Percentiles rank a stretch among this genome's conserved stretches.
Evolutionary conservation across 371 early-diverging fungal genomes (phyloP).

Genomic region (Rhizopus sp.): DNA sequence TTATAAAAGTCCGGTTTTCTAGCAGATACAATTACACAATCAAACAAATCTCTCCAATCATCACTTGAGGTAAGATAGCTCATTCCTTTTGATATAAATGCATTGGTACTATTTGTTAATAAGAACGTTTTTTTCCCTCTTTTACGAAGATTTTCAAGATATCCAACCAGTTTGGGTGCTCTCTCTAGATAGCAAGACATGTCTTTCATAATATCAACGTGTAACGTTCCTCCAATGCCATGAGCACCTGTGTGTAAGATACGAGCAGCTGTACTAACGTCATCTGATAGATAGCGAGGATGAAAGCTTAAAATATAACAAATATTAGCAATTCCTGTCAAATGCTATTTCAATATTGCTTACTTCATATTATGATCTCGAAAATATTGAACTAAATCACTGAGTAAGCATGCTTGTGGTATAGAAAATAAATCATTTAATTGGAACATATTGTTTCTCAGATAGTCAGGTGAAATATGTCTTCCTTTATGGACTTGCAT

Average conservation of each 20-base stretch:
- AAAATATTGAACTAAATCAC: constrained; percentile 67
- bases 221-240: constrained; percentile 58
- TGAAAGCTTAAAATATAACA: too few relatives aligned
- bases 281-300: constrained; percentile 68
- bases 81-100: constrained; percentile 58
- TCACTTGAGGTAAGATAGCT: constrained; percentile 48
- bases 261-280: constrained; percentile 55
- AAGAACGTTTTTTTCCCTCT: constrained; percentile 60
- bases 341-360: too few relatives aligned
- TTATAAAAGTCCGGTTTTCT: constrained; percentile 67
- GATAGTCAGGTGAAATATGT: constrained; percentile 61
- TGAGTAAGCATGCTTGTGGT: constrained; percentile 57
- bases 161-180: constrained; percentile 49
- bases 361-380: constrained; percentile 53
- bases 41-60: constrained; percentile 68
- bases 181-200: constrained; percentile 52
- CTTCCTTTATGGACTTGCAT: constrained; percentile 57
- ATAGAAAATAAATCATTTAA: constrained; percentile 64
- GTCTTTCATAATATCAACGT: constrained; percentile 48
- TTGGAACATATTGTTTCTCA: constrained; percentile 56
- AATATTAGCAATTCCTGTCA: too few relatives aligned
- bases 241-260: constrained; percentile 53
- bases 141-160: constrained; percentile 49
- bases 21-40: constrained; percentile 60
- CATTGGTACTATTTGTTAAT: constrained; percentile 62